A percentile compares a stretch with the other conserved stretches of the same genome.
phyloP scores from a whole-genome alignment of 2,329 filamentous ascomycete species.

The Pezicula radicicola region DNA sequence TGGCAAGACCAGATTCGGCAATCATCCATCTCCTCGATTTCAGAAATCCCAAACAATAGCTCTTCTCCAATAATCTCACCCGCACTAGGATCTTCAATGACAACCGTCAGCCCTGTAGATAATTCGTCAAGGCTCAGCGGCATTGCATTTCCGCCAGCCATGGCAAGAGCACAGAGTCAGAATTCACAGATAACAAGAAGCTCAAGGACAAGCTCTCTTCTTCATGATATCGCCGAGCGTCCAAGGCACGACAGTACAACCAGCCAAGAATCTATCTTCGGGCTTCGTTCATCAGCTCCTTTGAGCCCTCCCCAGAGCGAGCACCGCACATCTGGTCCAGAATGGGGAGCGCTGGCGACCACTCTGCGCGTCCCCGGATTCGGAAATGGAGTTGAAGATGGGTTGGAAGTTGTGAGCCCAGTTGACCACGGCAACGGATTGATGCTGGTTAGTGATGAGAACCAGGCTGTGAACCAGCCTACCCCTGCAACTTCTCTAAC shows the following conservation, averaged over 20 bases:
- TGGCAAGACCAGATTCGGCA: constrained; percentile 22
- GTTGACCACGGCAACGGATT: constrained; percentile 15
- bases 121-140: not conserved
- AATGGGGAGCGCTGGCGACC: constrained; percentile 11
- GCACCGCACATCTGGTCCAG: constrained; percentile 10
- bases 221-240: constrained; percentile 12
- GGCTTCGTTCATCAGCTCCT: constrained; percentile 11
- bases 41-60: constrained; percentile 14
- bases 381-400: constrained; percentile 18
- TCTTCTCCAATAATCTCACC: constrained; percentile 5
- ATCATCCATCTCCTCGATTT: constrained; percentile 16
- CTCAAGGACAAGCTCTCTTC: constrained; percentile 20
- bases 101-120: constrained; percentile 16
- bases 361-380: constrained; percentile 18
- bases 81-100: constrained; percentile 2
- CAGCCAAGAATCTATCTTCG: constrained; percentile 21
- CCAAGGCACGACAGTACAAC: constrained; percentile 10
- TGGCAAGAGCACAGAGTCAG: constrained; percentile 18
- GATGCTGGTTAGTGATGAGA: constrained; percentile 6
- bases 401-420: constrained; percentile 19
- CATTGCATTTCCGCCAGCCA: not conserved
- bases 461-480: not conserved
- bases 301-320: constrained; percentile 17
- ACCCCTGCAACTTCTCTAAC: constrained; percentile 20
- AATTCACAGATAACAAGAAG: constrained; percentile 17